Percentiles rank a stretch among this genome's conserved stretches.
Evolutionary conservation across 805 yeast genomes (phyloP).

Genomic region (Candida patagonica): DNA sequence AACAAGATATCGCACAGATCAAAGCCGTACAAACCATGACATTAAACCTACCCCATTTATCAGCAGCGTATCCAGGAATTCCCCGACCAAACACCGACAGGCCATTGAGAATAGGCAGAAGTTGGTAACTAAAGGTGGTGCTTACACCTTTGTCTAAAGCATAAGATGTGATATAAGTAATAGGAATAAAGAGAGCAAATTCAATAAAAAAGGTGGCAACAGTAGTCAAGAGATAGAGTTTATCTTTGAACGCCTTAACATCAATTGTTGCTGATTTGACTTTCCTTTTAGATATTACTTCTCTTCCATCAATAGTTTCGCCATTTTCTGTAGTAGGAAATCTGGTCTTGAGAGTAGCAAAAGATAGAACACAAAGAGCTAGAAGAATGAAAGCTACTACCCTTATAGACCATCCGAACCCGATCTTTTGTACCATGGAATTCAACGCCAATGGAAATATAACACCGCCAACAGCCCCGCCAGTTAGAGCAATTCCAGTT

Average conservation of each 20-base stretch:
- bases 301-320: background rate
- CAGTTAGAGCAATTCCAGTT: slow-evolving; percentile 52
- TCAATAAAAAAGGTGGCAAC: slow-evolving; percentile 33
- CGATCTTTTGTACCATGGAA: slow-evolving; percentile 37
- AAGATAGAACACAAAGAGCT: slow-evolving; percentile 23
- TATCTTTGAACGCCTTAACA: slow-evolving; percentile 23
- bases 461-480: slow-evolving; percentile 61
- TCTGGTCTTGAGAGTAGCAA: slow-evolving; percentile 33
- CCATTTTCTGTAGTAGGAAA: slow-evolving; percentile 14
- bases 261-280: slow-evolving; percentile 22
- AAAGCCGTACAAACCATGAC: slow-evolving; percentile 41
- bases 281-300: slow-evolving; percentile 2
- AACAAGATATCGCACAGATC: slow-evolving; percentile 38
- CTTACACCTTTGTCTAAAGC: slow-evolving; percentile 29
- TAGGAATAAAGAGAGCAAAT: slow-evolving; percentile 40
- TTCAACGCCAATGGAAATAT: slow-evolving; percentile 47
- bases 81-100: slow-evolving; percentile 45
- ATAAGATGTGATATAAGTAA: slow-evolving; percentile 50
- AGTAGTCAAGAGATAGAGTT: slow-evolving; percentile 22
- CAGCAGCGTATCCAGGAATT: slow-evolving; percentile 48
- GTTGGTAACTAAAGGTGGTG: slow-evolving; percentile 24
- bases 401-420: slow-evolving; percentile 54
- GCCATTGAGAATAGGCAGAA: slow-evolving; percentile 40
- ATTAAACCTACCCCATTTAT: slow-evolving; percentile 46
- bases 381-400: slow-evolving; percentile 32